Percentiles rank a stretch among this genome's conserved stretches.
Conservation (phyloP, 768 basidiomycete genomes). For the Filobasidium floriforme region DNA sequence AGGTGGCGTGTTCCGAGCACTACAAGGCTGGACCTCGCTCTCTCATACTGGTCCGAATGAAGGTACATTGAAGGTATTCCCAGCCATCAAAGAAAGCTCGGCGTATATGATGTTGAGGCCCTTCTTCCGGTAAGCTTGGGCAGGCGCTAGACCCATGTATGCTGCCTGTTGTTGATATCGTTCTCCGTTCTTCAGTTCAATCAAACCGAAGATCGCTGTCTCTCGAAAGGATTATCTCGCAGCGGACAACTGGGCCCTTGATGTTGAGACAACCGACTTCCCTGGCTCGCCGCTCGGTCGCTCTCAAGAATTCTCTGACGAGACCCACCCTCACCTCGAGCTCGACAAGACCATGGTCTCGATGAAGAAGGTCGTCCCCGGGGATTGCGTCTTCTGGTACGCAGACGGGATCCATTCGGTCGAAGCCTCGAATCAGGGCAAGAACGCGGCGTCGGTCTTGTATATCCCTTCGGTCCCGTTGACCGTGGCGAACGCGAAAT, state of each 20-base stretch:
- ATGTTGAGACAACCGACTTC: conserved; percentile 47
- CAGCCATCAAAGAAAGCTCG: conserved; percentile 59
- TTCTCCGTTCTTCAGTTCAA: conserved; percentile 23
- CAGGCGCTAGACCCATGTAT: too few species aligned
- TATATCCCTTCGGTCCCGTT: conserved; percentile 43
- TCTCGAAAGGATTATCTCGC: conserved; percentile 40
- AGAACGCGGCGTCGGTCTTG: conserved; percentile 35
- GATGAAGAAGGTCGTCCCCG: conserved; percentile 28
- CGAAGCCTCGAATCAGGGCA: conserved; percentile 34
- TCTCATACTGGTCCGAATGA: conserved; percentile 54
- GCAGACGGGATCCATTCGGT: conserved; percentile 47
- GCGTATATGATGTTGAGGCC: conserved; percentile 67
- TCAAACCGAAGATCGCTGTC: background rate
- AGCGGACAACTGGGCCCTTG: conserved; percentile 55
- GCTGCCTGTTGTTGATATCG: background rate
- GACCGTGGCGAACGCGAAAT: conserved; percentile 43
- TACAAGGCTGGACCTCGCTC: conserved; percentile 53
- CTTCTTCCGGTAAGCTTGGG: conserved; percentile 52
- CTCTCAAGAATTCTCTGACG: conserved; percentile 27
- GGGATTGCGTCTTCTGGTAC: conserved; percentile 53
- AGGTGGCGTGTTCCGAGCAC: conserved; percentile 47
- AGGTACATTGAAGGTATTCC: conserved; percentile 56
- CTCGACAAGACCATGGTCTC: conserved; percentile 29
- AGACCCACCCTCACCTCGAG: conserved; percentile 31
- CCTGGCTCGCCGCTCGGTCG: conserved; percentile 26